Evolutionary conservation across 2,329 filamentous ascomycete genomes (phyloP).

Genomic region (Botrytis galanthina): DNA sequence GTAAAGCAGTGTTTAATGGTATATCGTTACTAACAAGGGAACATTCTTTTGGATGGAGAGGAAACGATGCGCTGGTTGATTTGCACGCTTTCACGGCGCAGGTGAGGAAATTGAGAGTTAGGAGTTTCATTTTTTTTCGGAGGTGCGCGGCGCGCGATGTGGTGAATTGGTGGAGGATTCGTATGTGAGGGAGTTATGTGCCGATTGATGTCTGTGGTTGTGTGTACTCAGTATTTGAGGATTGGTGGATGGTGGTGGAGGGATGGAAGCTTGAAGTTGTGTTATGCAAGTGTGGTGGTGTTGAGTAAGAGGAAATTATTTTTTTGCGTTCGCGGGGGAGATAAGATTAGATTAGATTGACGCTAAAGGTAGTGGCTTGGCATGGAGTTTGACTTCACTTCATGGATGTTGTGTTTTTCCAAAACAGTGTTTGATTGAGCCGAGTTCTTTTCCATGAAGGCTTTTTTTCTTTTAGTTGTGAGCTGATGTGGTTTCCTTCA

Average conservation of each 20-base stretch:
- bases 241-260: background rate
- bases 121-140: slow-evolving; percentile 73
- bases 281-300: background rate
- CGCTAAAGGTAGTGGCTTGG: background rate
- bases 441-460: background rate
- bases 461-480: background rate
- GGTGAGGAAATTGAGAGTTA: slow-evolving; percentile 94
- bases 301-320: background rate
- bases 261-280: background rate
- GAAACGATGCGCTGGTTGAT: slow-evolving; percentile 73
- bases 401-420: background rate
- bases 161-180: accelerated
- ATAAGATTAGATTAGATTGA: slow-evolving; percentile 17
- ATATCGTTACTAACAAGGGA: slow-evolving; percentile 84
- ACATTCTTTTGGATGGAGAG: slow-evolving; percentile 87
- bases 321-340: slow-evolving; percentile 16
- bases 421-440: background rate
- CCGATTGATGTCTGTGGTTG: background rate
- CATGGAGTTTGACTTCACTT: background rate
- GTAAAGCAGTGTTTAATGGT: slow-evolving; percentile 75
- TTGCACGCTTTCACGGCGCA: slow-evolving; percentile 97
- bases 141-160: background rate
- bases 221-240: background rate
- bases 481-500: background rate
- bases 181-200: background rate